Base-by-base conservation (phyloP, 169 alveolate species). In the Eimeria falciformis region DNA sequence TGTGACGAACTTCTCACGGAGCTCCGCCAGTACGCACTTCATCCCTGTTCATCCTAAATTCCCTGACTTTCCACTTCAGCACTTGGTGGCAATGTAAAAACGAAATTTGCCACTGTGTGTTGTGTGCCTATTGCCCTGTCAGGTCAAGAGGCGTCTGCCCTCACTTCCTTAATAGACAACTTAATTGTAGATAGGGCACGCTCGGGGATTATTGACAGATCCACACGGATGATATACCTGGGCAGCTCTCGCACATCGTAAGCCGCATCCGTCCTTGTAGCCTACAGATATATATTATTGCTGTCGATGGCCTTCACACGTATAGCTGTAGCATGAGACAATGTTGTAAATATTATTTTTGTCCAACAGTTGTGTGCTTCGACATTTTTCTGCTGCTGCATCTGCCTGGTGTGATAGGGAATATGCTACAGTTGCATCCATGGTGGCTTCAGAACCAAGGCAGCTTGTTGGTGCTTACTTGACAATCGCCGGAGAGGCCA, bases 191-290 rank as follows among this genome's bases (percentile, higher is more conserved):
- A 12, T 23, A 77, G 69, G 33, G 43, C 9, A 25, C 82, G 4
- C 47, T 7, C 5, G n/a, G 43, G 66, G 27, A 11, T 53, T 11
- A n/a, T 25, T 14, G 85, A 25, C n/a, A 2, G 21, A 23, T 17
- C 37, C 4, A 33, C 86, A 18, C 23, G 47, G 68, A 4, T 77
- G 11, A 25, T 77, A 33, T 77, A 77, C n/a, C 69, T 77, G 2
- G 86, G 86, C 68, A 45, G 86, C 47, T 77, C 86, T 23, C 9
- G 86, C 4, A 47, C 86, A 17, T 77, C 86, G 86, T 77, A 29
- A 77, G 86, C 25, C 43, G 58, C 83, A 18, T 69, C 18, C 23
- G 18, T 12, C 62, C 62, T 50, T 50, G 62, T 21, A 12, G 62
- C 62, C 2, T 12, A 1, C 18, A 50, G 62, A 21, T 50, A 50